phyloP scores from a whole-genome alignment of 306 rosid genomes.

The Nissolia schottii region DNA sequence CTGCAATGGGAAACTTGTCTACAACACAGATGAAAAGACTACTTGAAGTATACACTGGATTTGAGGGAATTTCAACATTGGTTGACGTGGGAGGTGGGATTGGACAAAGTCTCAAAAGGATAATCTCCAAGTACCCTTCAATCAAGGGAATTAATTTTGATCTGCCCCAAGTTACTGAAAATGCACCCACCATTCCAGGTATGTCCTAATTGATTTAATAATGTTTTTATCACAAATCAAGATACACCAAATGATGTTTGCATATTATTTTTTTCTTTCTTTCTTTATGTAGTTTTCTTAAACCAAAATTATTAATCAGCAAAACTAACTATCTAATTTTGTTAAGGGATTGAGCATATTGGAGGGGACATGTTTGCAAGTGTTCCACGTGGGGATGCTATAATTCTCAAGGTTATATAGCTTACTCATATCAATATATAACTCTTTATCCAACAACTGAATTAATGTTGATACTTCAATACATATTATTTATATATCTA shows the following conservation, averaged over 20 bases:
- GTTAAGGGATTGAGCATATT: conserved; percentile 6
- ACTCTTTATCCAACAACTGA: too few relatives aligned
- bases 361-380: background rate
- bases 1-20: conserved; percentile 9
- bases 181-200: conserved; percentile 20
- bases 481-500: background rate
- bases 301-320: background rate
- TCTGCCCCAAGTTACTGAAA: conserved; percentile 35
- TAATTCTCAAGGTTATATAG: background rate
- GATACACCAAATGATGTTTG: background rate
- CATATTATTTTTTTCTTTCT: too few relatives aligned
- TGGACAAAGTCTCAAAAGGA: conserved; percentile 27
- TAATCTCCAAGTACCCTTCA: conserved; percentile 28
- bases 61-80: conserved; percentile 26
- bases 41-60: conserved; percentile 28
- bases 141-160: conserved; percentile 40
- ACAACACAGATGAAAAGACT: conserved; percentile 1
- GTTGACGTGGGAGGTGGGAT: conserved; percentile 43
- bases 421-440: background rate
- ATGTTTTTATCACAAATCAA: background rate
- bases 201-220: too few relatives aligned
- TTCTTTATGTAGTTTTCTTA: background rate
- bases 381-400: conserved; percentile 14
- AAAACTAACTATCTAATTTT: background rate
- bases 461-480: background rate